Percentiles rank a stretch among this genome's conserved stretches.
phyloP scores from a whole-genome alignment of 805 yeast genomes.

The Nakazawaea ishiwadae region DNA sequence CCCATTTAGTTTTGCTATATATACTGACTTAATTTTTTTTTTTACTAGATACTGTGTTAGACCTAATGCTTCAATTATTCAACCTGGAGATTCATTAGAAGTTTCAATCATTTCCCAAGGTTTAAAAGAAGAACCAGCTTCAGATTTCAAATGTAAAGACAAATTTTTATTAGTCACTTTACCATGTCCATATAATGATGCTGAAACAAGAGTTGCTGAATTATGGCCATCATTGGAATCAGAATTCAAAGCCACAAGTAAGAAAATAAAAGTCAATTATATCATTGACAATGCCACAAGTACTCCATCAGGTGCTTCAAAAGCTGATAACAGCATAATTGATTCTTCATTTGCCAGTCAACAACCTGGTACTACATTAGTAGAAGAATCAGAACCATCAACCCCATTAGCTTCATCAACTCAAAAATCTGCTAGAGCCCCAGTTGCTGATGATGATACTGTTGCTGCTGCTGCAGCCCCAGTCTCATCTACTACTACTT shows the following conservation, averaged over 20 bases:
- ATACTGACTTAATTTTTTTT: too few relatives aligned
- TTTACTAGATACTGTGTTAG: conserved; percentile 81
- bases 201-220: conserved; percentile 54
- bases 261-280: conserved; percentile 15
- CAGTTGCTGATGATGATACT: too few relatives aligned
- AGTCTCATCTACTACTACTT: too few relatives aligned
- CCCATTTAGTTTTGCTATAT: too few relatives aligned
- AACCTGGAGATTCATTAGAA: conserved; percentile 67
- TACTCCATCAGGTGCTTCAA: not conserved
- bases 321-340: not conserved
- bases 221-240: conserved; percentile 73
- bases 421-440: not conserved
- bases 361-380: not conserved
- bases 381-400: not conserved
- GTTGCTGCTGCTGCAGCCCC: too few relatives aligned
- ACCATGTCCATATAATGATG: conserved; percentile 60
- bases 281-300: conserved; percentile 2
- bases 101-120: conserved; percentile 87
- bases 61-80: conserved; percentile 83
- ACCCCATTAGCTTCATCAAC: not conserved
- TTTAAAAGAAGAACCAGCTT: conserved; percentile 64
- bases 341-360: not conserved
- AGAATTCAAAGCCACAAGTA: conserved; percentile 17
- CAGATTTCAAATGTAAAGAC: conserved; percentile 79
- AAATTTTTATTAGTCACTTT: conserved; percentile 87